Percentiles rank a stretch among this genome's conserved stretches.
Conservation (phyloP, 148 eudicot species). For the Chenopodium quinoa region DNA sequence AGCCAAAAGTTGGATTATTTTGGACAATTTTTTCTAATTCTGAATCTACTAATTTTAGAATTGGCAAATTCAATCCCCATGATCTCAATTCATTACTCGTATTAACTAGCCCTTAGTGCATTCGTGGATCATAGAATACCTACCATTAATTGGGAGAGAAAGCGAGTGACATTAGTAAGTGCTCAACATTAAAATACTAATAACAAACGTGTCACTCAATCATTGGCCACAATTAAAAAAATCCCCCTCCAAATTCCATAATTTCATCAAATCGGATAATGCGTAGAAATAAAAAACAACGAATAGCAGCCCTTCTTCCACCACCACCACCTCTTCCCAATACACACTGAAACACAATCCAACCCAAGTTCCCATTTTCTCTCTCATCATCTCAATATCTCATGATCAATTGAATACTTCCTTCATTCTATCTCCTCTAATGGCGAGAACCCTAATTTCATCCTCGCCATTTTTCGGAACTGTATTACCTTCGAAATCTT, state of each 20-base stretch:
- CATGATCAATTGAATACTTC: constrained; percentile 27
- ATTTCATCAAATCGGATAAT: constrained; percentile 20
- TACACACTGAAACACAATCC: background rate
- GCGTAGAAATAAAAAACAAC: constrained; percentile 5
- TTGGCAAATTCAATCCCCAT: too few relatives aligned
- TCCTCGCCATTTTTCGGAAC: constrained; percentile 68
- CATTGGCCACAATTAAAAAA: background rate
- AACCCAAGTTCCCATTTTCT: background rate
- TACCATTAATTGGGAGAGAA: too few relatives aligned
- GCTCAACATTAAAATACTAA: too few relatives aligned
- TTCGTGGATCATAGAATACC: too few relatives aligned
- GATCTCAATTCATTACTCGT: too few relatives aligned
- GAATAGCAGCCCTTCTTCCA: background rate
- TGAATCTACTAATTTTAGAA: too few relatives aligned
- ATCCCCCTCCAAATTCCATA: background rate
- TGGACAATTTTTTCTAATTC: too few relatives aligned
- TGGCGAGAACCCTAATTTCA: constrained; percentile 90
- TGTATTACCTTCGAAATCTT: constrained; percentile 41
- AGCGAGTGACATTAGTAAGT: too few relatives aligned
- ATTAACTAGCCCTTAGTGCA: too few relatives aligned
- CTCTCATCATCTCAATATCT: background rate
- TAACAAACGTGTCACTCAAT: background rate
- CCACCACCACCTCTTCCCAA: background rate
- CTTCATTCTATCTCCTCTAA: constrained; percentile 29
- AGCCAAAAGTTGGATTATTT: too few relatives aligned